Base-by-base conservation (phyloP, 352 stramenopile genomes). In the Globisporangium canariense region DNA sequence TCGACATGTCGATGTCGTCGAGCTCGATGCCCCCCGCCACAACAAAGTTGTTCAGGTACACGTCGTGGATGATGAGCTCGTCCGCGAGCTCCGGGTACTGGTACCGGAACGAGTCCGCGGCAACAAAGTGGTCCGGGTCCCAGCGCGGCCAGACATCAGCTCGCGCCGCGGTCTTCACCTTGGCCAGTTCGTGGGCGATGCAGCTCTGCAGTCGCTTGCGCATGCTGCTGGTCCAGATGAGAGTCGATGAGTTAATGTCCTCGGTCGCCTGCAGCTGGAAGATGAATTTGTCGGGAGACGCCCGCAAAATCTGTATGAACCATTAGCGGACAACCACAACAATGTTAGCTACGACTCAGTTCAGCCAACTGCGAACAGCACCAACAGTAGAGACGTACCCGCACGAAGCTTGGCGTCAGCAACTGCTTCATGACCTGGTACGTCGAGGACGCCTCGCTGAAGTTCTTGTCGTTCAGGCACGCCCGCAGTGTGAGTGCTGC, bases 21-120 rank as follows among this genome's bases (percentile, higher is more conserved):
- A 93, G 65, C 18, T 86, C 70, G n/a, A 88, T 70, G 5, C 75
- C 71, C 11, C 83, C 71, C 10, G 76, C 78, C 1, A 63, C 77
- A 14, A 93, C 76, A 62, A 93, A 92, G 54, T 92, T 91, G 69
- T 87, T 79, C 51, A 95, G 75, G 67, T 94, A 95, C 25, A 95
- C 81, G 56, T 92, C 83, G 32, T 89, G 73, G 40, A 95, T 60
- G 32, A 94, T 87, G 9, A 95, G 67, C 49, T 93, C 80, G 55
- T 94, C 76, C 1, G 76, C 60, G 4, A 95, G 72, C 41, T 93
- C 83, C 2, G 80, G 76, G 60, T 95, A 95, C 56, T 93, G 81
- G 45, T 95, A 95, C 7, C 80, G 83, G 66, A 92, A 95, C 41
- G 87, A 94, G 64, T 93, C 87, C 6, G 83, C 84, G 3, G 87